phyloP scores from a whole-genome alignment of 805 yeast genomes.

The Cyberlindnera euphorbiae region DNA sequence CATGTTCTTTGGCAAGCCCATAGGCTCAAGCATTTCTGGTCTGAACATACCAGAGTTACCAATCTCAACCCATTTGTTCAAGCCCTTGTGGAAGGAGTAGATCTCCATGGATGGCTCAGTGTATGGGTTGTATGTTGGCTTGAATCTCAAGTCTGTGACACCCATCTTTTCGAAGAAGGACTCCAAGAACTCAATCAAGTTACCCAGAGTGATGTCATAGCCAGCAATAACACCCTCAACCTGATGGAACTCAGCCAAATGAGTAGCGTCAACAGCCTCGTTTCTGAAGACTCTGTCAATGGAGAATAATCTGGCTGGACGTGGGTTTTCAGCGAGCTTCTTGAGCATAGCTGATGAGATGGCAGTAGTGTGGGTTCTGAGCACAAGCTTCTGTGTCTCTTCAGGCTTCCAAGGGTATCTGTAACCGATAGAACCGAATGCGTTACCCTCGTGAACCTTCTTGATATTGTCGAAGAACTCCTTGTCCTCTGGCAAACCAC shows the following conservation, averaged over 20 bases:
- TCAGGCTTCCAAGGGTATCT: conserved; percentile 95
- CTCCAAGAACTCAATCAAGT: conserved; percentile 97
- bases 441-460: conserved; percentile 84
- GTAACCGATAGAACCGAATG: conserved; percentile 93
- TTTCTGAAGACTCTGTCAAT: conserved; percentile 98
- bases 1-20: conserved; percentile 94
- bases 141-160: conserved; percentile 89
- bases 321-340: conserved; percentile 80
- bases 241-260: conserved; percentile 98
- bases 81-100: conserved; percentile 92
- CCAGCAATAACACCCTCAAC: conserved; percentile 99
- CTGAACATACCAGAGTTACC: conserved; percentile 99
- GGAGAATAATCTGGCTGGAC: conserved; percentile 87
- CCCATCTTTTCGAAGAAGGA: conserved; percentile 97
- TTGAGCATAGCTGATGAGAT: conserved; percentile 86
- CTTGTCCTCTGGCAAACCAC: conserved; percentile 79
- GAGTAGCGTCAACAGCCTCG: conserved; percentile 99
- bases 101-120: conserved; percentile 99
- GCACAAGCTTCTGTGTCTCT: conserved; percentile 85
- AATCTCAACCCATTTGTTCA: conserved; percentile 97
- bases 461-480: conserved; percentile 73
- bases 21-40: conserved; percentile 97
- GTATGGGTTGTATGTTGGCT: conserved; percentile 98
- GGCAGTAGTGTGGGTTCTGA: conserved; percentile 97
- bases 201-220: conserved; percentile 90